Evolutionary conservation across 768 basidiomycete genomes (phyloP).

Genomic region (Calocera cornea): DNA sequence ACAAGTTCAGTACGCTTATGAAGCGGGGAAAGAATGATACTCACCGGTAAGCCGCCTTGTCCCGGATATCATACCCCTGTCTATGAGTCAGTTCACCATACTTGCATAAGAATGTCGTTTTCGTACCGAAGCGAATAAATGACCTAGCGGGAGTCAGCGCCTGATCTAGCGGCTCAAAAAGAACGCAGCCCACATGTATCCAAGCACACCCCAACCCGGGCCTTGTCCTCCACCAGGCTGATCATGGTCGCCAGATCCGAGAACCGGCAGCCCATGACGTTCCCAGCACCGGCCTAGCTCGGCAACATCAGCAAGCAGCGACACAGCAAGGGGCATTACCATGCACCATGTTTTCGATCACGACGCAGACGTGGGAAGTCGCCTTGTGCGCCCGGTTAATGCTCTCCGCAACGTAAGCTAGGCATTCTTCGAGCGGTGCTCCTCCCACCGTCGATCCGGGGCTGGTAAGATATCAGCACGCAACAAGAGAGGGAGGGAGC

Average conservation of each 20-base stretch:
- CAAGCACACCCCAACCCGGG: slow-evolving; percentile 64
- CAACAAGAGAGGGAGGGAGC: not conserved
- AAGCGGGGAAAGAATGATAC: slow-evolving; percentile 20
- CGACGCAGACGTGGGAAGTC: slow-evolving; percentile 43
- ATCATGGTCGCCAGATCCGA: slow-evolving; percentile 58
- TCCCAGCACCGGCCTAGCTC: slow-evolving; percentile 59
- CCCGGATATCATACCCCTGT: slow-evolving; percentile 71
- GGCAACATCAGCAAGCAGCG: not conserved
- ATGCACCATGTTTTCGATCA: slow-evolving; percentile 73
- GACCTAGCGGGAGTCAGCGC: slow-evolving; percentile 33
- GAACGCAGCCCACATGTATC: slow-evolving; percentile 52
- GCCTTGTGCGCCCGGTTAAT: slow-evolving; percentile 60
- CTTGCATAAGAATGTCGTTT: not conserved
- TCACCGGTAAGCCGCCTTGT: slow-evolving; percentile 56
- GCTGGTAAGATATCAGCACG: slow-evolving; percentile 24
- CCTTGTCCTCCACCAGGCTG: slow-evolving; percentile 52
- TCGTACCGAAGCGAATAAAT: slow-evolving; percentile 62
- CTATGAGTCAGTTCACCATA: not conserved
- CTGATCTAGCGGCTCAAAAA: not conserved
- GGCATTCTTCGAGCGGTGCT: slow-evolving; percentile 45
- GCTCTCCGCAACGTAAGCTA: slow-evolving; percentile 51
- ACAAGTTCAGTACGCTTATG: not conserved
- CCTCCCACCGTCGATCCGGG: slow-evolving; percentile 74
- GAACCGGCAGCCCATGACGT: slow-evolving; percentile 62
- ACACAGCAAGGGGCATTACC: not conserved